Conservation (phyloP, 768 basidiomycete species). For the Panellus pusillus region DNA sequence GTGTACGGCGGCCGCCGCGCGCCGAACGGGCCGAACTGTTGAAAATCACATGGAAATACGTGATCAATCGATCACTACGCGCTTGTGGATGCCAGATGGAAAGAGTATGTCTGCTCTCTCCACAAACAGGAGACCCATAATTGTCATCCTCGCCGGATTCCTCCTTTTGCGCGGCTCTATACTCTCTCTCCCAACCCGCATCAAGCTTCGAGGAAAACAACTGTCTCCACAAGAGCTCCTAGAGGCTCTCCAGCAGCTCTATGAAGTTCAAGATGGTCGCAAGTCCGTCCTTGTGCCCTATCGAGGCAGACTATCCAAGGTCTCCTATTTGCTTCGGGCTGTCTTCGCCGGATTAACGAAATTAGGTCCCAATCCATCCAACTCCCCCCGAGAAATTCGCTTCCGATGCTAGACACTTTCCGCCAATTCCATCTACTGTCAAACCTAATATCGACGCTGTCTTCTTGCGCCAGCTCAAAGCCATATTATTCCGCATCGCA, state of each 20-base stretch:
- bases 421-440: slow-evolving; percentile 44
- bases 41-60: no score
- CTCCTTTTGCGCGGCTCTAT: slow-evolving; percentile 54
- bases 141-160: slow-evolving; percentile 45
- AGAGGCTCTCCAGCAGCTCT: slow-evolving; percentile 59
- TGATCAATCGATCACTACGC: no score
- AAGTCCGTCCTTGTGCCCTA: slow-evolving; percentile 70
- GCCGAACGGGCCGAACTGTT: no score
- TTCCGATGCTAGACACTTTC: slow-evolving; percentile 60
- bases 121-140: slow-evolving; percentile 20
- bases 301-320: slow-evolving; percentile 62
- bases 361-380: slow-evolving; percentile 45
- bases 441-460: slow-evolving; percentile 70
- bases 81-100: no score
- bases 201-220: slow-evolving; percentile 27
- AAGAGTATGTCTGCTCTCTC: neutral
- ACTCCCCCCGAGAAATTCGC: slow-evolving; percentile 51
- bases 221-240: slow-evolving; percentile 42
- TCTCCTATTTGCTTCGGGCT: slow-evolving; percentile 22
- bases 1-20: no score
- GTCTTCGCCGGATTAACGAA: neutral
- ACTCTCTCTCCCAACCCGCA: slow-evolving; percentile 33
- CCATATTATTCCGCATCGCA: slow-evolving; percentile 70
- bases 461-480: slow-evolving; percentile 71
- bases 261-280: slow-evolving; percentile 59